Conservation (phyloP, 495 filamentous ascomycete genomes). For the Neurospora cerealis region DNA sequence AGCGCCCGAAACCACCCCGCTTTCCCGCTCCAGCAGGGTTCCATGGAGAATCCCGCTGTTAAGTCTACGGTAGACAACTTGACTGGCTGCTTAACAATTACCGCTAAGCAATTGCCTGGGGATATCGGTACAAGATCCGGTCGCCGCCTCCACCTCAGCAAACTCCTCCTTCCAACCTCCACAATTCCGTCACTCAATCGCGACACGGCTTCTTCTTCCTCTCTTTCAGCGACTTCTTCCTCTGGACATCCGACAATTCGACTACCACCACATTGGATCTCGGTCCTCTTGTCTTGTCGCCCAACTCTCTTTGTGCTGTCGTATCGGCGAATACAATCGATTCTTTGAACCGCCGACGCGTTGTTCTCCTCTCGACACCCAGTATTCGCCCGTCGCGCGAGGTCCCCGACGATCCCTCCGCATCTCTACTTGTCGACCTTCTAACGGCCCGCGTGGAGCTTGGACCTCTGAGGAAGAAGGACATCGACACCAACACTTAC, state of each 20-base stretch:
- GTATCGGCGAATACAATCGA: not conserved
- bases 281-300: not conserved
- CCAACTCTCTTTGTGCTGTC: not conserved
- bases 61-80: not conserved
- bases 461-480: conserved; percentile 3
- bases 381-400: not conserved
- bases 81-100: not conserved
- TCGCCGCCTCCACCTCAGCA: conserved; percentile 10
- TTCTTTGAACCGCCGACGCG: not conserved
- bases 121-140: not conserved
- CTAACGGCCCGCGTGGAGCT: conserved; percentile 5
- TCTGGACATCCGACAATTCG: not conserved
- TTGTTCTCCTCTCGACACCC: not conserved
- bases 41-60: not conserved
- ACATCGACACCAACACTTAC: too few relatives aligned
- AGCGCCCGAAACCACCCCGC: not conserved
- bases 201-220: conserved; percentile 1
- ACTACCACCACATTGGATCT: not conserved
- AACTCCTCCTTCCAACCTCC: conserved; percentile 24
- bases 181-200: conserved; percentile 15
- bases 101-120: not conserved
- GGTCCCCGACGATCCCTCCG: not conserved
- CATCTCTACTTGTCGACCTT: not conserved
- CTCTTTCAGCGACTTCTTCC: not conserved
- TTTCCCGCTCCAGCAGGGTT: not conserved